Base-by-base conservation (phyloP, 768 basidiomycete genomes). In the Fistulinella prunicolor region DNA sequence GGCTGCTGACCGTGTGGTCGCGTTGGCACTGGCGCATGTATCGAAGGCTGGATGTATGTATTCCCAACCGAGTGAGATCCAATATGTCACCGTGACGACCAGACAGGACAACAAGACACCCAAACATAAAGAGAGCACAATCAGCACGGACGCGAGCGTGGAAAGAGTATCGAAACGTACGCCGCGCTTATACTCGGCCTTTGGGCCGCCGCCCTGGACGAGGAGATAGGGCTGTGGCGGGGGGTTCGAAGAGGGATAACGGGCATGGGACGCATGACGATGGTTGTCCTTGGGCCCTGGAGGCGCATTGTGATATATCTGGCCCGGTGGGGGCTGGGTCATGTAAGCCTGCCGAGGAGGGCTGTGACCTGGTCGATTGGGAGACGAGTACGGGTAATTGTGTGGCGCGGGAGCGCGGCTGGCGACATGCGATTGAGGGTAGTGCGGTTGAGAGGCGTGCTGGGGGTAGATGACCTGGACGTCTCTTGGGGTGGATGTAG, bases 141-240 rank as follows among this genome's bases (percentile, higher is more conserved):
- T 63, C 47, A 63, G 52, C 39, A 54, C 23, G 38, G 42, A 47
- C 21, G 56, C 17, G 36, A 43, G 19, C 44, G 57, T 42, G 49
- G 44, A 46, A 59, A 23, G 20, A 37, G 35, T 46, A 49, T 13
- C 26, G 37, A 36, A 46, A 63, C 64, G 61, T 32, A 66, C 64
- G 7, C 64, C 64, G 37, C 50, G 66, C 41, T 64, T 67, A 30
- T 65, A 66, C 42, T 66, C 66, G 41, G 63, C 58, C 30, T 55
- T 65, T 42, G 63, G 63, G 9, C 63, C 61, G 35, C 60, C 63
- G 28, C 61, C 35, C 17, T 46, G 54, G 32, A 63, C 63, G 40
- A 60, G 40, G 44, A 63, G 53, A 20, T 61, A 65, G 36, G 63
- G 54, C 43, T 63, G 63, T 38, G 62, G 44, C 30, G 53, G 59